Percentiles rank a stretch among this genome's conserved stretches.
Evolutionary conservation across 805 yeast species (phyloP).

Genomic region (Candida koratica): DNA sequence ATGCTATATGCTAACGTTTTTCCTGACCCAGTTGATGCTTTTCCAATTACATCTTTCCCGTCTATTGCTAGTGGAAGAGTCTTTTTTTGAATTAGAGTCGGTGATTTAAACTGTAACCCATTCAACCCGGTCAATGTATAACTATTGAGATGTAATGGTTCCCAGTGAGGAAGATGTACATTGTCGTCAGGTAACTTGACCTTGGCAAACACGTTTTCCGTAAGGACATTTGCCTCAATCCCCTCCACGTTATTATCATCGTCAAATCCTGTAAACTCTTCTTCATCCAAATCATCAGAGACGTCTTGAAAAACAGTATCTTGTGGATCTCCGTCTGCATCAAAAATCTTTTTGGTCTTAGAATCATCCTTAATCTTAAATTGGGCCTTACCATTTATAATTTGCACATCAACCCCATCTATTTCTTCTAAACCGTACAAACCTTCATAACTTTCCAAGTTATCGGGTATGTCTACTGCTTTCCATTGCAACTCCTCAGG

Average conservation of each 20-base stretch:
- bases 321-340: constrained; percentile 14
- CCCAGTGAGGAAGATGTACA: constrained; percentile 61
- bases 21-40: constrained; percentile 97
- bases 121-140: constrained; percentile 61
- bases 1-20: constrained; percentile 94
- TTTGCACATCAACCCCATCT: constrained; percentile 84
- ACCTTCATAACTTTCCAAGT: constrained; percentile 83
- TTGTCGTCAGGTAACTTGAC: constrained; percentile 32
- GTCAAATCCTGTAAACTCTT: constrained; percentile 19
- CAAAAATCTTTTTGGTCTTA: constrained; percentile 15
- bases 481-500: constrained; percentile 69
- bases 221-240: constrained; percentile 10
- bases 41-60: constrained; percentile 85
- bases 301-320: neutral
- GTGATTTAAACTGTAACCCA: constrained; percentile 54
- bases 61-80: constrained; percentile 71
- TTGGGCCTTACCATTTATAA: constrained; percentile 62
- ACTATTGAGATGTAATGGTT: constrained; percentile 46
- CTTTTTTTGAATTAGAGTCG: constrained; percentile 79
- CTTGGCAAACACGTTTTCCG: constrained; percentile 25
- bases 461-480: constrained; percentile 75
- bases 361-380: constrained; percentile 42
- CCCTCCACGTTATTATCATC: constrained; percentile 16
- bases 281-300: constrained; percentile 17
- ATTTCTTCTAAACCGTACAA: constrained; percentile 91